Conservation (phyloP, 371 early-diverging fungal genomes). For the Mortierella sp. region DNA sequence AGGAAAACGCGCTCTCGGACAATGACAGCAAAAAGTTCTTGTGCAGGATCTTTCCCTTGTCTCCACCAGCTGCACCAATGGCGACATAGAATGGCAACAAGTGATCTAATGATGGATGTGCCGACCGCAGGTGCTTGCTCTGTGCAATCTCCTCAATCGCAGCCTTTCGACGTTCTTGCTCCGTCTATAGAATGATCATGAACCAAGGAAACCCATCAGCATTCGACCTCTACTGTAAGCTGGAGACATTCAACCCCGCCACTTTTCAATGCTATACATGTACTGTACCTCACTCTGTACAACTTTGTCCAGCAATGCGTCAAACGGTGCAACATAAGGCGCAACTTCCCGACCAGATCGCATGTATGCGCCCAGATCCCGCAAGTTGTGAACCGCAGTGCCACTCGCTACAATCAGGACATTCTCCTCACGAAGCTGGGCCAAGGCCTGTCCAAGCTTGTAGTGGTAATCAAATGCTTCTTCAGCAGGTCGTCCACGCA, state of each 20-base stretch:
- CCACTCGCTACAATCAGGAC: conserved; percentile 69
- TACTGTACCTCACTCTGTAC: conserved; percentile 35
- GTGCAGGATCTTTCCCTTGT: conserved; percentile 38
- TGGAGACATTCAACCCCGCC: neutral
- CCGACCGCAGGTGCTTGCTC: conserved; percentile 41
- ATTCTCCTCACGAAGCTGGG: conserved; percentile 57
- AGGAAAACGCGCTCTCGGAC: conserved; percentile 41
- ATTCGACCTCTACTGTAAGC: too few species aligned
- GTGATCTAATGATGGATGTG: conserved; percentile 59
- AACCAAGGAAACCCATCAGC: too few species aligned
- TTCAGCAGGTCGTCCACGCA: conserved; percentile 33
- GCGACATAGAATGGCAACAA: conserved; percentile 60
- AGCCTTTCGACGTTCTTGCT: conserved; percentile 22
- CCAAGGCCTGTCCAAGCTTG: conserved; percentile 46
- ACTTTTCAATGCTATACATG: neutral
- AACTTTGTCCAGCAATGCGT: conserved; percentile 54
- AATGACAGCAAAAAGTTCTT: conserved; percentile 50
- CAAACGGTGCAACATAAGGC: conserved; percentile 56
- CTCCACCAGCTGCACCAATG: conserved; percentile 55
- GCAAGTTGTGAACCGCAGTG: conserved; percentile 67
- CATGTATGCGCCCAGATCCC: conserved; percentile 53
- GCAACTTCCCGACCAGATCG: conserved; percentile 42
- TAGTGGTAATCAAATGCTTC: conserved; percentile 55
- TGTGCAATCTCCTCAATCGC: conserved; percentile 45
- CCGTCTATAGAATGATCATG: conserved; percentile 4